These are phyloP conservation scores for Erodium moschatum DNA, from an alignment of 441 rosid genomes.

Conservation along the genomic window DNA sequence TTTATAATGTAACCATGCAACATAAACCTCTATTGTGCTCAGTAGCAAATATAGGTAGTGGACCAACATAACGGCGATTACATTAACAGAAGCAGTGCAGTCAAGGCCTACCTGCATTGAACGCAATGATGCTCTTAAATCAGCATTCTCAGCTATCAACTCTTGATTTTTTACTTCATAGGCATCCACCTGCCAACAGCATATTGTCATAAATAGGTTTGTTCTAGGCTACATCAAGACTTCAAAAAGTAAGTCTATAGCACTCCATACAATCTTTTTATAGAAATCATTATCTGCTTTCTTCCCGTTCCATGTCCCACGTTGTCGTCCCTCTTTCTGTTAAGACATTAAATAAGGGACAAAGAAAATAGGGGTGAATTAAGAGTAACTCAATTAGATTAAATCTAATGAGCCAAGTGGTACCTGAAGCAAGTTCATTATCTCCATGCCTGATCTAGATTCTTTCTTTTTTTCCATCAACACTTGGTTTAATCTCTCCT, in stretches of 20 bases:
- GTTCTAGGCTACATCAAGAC: conserved; percentile 2
- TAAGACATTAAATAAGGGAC: conserved; percentile 11
- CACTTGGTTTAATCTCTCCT: conserved; percentile 94
- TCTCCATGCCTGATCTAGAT: conserved; percentile 96
- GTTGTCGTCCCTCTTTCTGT: conserved; percentile 98
- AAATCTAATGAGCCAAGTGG: not conserved
- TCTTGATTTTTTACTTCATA: conserved; percentile 95
- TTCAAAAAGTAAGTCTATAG: conserved; percentile 13
- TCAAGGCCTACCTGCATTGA: conserved; percentile 73
- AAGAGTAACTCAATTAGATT: not conserved
- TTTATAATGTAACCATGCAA: not conserved
- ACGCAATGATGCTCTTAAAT: conserved; percentile 73
- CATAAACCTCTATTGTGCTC: not conserved
- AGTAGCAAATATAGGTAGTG: not conserved
- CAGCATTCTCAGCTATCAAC: conserved; percentile 77
- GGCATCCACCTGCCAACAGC: conserved; percentile 72
- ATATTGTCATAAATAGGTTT: conserved; percentile 16
- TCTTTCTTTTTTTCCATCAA: conserved; percentile 95
- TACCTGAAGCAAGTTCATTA: conserved; percentile 52
- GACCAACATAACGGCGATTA: conserved; percentile 8
- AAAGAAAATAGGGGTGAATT: not conserved
- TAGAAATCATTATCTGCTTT: conserved; percentile 90
- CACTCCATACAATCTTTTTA: conserved; percentile 67
- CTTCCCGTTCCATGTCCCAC: conserved; percentile 99
- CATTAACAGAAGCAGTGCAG: conserved; percentile 3